Evolutionary conservation across 2,329 filamentous ascomycete species (phyloP), one percentile per base, ranked within the genome.

Genomic region (Trichoderma sp.): DNA sequence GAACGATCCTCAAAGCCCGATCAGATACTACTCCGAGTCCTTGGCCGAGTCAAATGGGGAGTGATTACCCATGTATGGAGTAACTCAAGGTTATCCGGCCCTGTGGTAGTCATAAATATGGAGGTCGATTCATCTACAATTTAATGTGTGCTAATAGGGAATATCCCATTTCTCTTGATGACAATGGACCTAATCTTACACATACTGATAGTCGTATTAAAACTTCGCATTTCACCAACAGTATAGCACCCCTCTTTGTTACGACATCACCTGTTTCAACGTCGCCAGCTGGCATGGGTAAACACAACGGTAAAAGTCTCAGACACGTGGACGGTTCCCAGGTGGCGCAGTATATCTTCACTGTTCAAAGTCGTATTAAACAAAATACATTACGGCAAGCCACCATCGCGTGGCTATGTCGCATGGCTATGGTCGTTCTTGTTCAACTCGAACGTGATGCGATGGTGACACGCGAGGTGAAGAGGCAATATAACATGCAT

Each of bases 291-390:
- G 23, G 34, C 15, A 30, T 55, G 64, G 64, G 30, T 67, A 58
- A 34, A 67, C 64, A 53, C 64, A 67, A 58, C 32, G 64, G 4
- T 4, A 30, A 23, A 5, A 7, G 64, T 67, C 64, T 67, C 20
- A 58, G 43, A 71, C 34, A 71, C 55, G 57, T 59, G 66, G 64
- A 26, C 59, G n/a, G 34, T 20, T 12, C 26, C 36, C n/a, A 36
- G 30, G 64, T 58, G 64, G 64, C 64, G 64, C 64, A 67, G 64
- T 43, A 26, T 20, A 67, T 58, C 64, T 11, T 30, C 50, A 20
- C 32, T 11, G 8, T 15, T 17, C 26, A 26, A 26, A 57, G 13
- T 30, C 11, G 13, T 2, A 39, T 23, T 11, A 12, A 39, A 23
- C 3, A n/a, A 62, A 32, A 39, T 23, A 5, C 36, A 28, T 30